phyloP scores from a whole-genome alignment of 768 basidiomycete genomes.

The Calocera viscosa region DNA sequence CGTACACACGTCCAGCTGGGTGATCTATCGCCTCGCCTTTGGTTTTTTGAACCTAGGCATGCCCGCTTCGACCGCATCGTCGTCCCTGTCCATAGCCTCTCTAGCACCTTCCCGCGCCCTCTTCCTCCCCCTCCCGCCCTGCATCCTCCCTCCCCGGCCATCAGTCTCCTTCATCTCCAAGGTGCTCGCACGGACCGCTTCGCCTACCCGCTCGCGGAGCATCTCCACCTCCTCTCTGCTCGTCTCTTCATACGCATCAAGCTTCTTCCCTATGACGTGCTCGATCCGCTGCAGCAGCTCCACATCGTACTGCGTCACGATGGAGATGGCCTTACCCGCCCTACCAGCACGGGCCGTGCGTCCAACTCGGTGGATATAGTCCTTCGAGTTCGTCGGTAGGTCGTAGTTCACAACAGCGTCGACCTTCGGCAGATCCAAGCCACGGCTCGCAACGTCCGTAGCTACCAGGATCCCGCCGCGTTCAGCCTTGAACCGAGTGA shows the following conservation, averaged over 20 bases:
- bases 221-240: conserved; percentile 82
- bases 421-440: conserved; percentile 89
- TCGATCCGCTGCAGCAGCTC: conserved; percentile 94
- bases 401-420: conserved; percentile 98
- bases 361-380: conserved; percentile 97
- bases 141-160: conserved; percentile 36
- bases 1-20: too few species aligned
- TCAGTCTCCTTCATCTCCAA: conserved; percentile 62
- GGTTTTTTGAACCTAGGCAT: conserved; percentile 54
- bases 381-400: conserved; percentile 94
- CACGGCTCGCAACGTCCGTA: conserved; percentile 91
- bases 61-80: conserved; percentile 84
- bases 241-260: conserved; percentile 67
- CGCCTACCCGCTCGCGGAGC: conserved; percentile 75
- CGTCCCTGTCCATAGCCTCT: conserved; percentile 81
- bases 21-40: conserved; percentile 9
- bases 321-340: conserved; percentile 90
- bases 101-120: conserved; percentile 36
- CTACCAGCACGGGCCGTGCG: conserved; percentile 97
- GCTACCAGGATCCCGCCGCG: conserved; percentile 85
- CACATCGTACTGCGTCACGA: conserved; percentile 97
- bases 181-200: conserved; percentile 60
- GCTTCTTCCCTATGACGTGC: conserved; percentile 78
- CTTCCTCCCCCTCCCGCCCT: conserved; percentile 35
- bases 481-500: conserved; percentile 92